phyloP scores from a whole-genome alignment of 495 filamentous ascomycete species.

The Ramalina intermedia region DNA sequence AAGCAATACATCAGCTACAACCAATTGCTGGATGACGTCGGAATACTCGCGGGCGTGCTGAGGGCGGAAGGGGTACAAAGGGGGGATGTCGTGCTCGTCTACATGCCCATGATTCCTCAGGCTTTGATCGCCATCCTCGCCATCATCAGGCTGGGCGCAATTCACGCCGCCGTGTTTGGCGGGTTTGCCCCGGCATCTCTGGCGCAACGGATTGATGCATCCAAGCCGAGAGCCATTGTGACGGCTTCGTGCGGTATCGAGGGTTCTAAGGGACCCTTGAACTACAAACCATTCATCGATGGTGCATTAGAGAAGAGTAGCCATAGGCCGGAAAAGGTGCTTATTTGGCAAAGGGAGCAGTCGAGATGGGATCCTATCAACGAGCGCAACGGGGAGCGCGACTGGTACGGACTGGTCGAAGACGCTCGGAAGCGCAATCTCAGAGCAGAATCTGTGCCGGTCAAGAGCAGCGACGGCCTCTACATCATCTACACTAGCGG shows the following conservation, averaged over 20 bases:
- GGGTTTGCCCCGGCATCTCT: slow-evolving; percentile 72
- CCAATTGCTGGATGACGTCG: slow-evolving; percentile 68
- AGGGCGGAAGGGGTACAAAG: slow-evolving; percentile 68
- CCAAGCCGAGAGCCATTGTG: slow-evolving; percentile 57
- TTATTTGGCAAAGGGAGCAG: slow-evolving; percentile 71
- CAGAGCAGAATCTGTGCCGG: slow-evolving; percentile 56
- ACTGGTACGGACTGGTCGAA: slow-evolving; percentile 64
- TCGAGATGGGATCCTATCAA: slow-evolving; percentile 53
- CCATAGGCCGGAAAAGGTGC: slow-evolving; percentile 49
- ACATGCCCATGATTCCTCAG: slow-evolving; percentile 96
- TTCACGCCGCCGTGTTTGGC: slow-evolving; percentile 86
- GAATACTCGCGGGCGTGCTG: slow-evolving; percentile 68
- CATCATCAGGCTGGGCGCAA: slow-evolving; percentile 65
- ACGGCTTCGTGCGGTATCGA: slow-evolving; percentile 91
- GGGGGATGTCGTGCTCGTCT: slow-evolving; percentile 85
- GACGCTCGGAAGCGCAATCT: slow-evolving; percentile 49
- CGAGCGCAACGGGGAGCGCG: slow-evolving; percentile 50
- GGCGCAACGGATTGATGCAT: slow-evolving; percentile 79
- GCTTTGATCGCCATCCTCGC: slow-evolving; percentile 75
- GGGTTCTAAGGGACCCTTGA: slow-evolving; percentile 58
- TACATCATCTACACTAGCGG: slow-evolving; percentile 89
- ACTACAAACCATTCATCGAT: slow-evolving; percentile 57
- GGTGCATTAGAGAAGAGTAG: slow-evolving; percentile 44
- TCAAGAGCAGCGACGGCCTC: slow-evolving; percentile 58
- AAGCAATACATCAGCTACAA: slow-evolving; percentile 61